Conservation (phyloP, 106 monocot genomes). For the Phalaenopsis aphrodite region DNA sequence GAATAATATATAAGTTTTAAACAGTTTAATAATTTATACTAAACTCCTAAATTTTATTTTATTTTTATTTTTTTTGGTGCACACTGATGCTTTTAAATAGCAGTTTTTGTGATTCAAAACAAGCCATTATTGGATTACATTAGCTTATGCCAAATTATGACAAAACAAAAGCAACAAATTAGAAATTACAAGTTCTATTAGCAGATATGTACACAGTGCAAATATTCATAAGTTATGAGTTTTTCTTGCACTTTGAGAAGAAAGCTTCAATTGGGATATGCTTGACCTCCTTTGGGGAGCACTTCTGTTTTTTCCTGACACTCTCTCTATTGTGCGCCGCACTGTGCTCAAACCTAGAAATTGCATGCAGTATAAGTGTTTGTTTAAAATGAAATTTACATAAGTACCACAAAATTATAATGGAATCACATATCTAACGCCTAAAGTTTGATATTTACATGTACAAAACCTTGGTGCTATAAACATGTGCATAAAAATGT, state of each 20-base stretch:
- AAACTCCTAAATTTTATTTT: too few relatives aligned
- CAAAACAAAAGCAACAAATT: neutral
- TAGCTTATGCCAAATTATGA: neutral
- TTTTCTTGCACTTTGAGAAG: slow-evolving; percentile 42
- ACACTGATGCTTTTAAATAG: too few relatives aligned
- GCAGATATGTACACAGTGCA: neutral
- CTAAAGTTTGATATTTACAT: too few relatives aligned
- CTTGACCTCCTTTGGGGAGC: slow-evolving; percentile 26
- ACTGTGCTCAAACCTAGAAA: slow-evolving; percentile 22
- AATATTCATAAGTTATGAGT: slow-evolving; percentile 5
- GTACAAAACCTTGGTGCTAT: too few relatives aligned
- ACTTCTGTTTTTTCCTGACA: slow-evolving; percentile 45
- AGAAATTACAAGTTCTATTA: neutral
- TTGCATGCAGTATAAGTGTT: neutral
- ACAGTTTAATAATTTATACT: too few relatives aligned
- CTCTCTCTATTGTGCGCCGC: slow-evolving; percentile 5
- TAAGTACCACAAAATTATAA: too few relatives aligned
- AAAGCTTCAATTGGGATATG: slow-evolving; percentile 72
- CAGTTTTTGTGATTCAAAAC: neutral
- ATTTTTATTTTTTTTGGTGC: too few relatives aligned
- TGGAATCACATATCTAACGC: too few relatives aligned
- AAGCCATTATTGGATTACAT: neutral
- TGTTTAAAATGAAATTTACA: too few relatives aligned
- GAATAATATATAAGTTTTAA: too few relatives aligned
- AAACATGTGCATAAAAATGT: too few relatives aligned